A percentile compares a stretch with the other conserved stretches of the same genome.
Conservation (phyloP, 768 basidiomycete species). For the Tephrocybe sp. region DNA sequence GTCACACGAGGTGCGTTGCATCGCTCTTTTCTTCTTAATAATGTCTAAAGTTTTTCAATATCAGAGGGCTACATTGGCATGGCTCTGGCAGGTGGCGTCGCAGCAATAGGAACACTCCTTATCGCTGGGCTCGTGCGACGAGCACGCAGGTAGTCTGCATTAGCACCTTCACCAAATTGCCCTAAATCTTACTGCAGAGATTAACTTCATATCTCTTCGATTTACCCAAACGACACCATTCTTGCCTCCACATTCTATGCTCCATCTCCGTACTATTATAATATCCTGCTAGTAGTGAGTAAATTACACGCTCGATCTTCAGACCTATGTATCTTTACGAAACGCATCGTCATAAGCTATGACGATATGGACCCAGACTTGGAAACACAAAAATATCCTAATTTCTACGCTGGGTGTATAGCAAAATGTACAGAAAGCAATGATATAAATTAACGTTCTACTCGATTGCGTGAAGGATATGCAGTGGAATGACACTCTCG, state of each 20-base stretch:
- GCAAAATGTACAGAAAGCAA: too few relatives aligned
- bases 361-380: too few relatives aligned
- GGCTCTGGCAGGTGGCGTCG: slow-evolving; percentile 90
- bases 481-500: too few relatives aligned
- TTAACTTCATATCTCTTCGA: too few relatives aligned
- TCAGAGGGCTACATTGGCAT: slow-evolving; percentile 98
- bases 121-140: slow-evolving; percentile 83
- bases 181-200: slow-evolving; percentile 1
- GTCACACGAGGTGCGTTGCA: slow-evolving; percentile 68
- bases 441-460: neutral
- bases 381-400: too few relatives aligned
- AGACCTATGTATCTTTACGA: slow-evolving; percentile 8
- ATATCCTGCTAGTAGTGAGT: slow-evolving; percentile 3
- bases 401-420: too few relatives aligned
- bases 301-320: slow-evolving; percentile 1
- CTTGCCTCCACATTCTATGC: neutral
- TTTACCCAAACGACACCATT: neutral
- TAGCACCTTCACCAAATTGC: slow-evolving; percentile 5
- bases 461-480: neutral
- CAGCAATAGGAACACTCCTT: slow-evolving; percentile 77
- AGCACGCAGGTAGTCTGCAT: slow-evolving; percentile 53
- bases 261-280: slow-evolving; percentile 11
- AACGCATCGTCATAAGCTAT: too few relatives aligned
- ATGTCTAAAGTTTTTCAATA: slow-evolving; percentile 9
- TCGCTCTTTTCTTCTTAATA: neutral